Evolutionary conservation across 2,329 filamentous ascomycete genomes (phyloP), one percentile per base, ranked within the genome.

Genomic region (Trichoderma simmonsii): DNA sequence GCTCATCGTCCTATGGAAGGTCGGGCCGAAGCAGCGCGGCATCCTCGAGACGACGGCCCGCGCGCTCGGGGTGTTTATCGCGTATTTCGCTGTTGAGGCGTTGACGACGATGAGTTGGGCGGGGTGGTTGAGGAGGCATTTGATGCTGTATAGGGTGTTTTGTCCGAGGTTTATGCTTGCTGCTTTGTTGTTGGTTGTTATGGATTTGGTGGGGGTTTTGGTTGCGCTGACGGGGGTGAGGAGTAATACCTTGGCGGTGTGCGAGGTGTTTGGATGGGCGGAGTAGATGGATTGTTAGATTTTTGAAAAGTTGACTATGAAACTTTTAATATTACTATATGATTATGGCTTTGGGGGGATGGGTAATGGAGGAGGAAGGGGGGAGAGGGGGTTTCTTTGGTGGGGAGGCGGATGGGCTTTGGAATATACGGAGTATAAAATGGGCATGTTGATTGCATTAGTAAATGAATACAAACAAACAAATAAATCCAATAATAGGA

Each of bases 81-180:
- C 92, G 1, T 97, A 95, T 79, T 96, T 94, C 79, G 93, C 93
- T 6, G 91, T 93, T 9, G 88, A 98, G 79, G 92, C 92, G 32
- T 82, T 97, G 26, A 93, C 94, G 0, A 97, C 95, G 5, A 97
- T 96, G 77, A 90, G 92, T 80, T 98, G 95, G 92, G 93, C 95
- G 0, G 95, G 93, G 1, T 91, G 94, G 83, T 83, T 99, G 77
- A 87, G 96, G 69, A 87, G 96, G 66, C 96, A 99, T 84, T 86
- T 99, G 74, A 99, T 99, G 96, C 87, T 99, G 34, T 99, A 96
- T 83, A 88, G 96, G 56, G 94, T 99, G 57, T 99, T 99, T 79
- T 91, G 88, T 82, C 96, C 96, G 61, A 85, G 95, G 32, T 99
- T 95, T 83, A 93, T 99, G 92, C 88, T 93, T 79, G 94, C 92